Base-by-base conservation (phyloP, 768 basidiomycete species). In the Agaricus blazei region DNA sequence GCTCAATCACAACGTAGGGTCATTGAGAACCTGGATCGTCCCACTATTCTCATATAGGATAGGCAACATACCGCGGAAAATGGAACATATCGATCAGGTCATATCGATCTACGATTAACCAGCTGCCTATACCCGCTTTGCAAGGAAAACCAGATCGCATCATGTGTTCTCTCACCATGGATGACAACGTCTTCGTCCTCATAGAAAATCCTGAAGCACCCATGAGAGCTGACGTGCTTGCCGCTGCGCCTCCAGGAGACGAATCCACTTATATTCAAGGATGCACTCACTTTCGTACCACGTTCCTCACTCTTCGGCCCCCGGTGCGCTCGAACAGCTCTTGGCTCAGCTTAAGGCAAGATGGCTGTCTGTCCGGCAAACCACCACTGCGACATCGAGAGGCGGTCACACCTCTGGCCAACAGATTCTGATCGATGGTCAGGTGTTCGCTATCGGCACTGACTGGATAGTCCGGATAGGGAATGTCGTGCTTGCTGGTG, bases 381-480 rank as follows among this genome's bases (percentile, higher is more conserved):
- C 63, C 64, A 38, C 60, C n/a, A 45, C 51, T 48, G 28, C 52
- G 14, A 45, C 47, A 42, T 41, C 46, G 34, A 53, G 54, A 36
- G 54, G 54, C 27, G 41, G 48, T 45, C 79, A 80, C 60, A 81
- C 81, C 63, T 60, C 78, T 15, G 62, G 49, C 27, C 79, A 81
- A 48, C 82, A 84, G 45, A 91, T 59, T 67, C 91, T 72, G 15
- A 81, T 93, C 29, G 90, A 92, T 51, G 90, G 89, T 0, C 70
- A 78, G 51, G 75, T 88, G n/a, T 91, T 83, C 64, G 69, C 81
- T 15, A 88, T 93, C 51, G 90, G 90, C 1, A 85, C 72, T 36
- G 90, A 93, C 65, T 93, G 90, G 87, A 69, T 91, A 15, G 85
- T 93, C 8, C 78, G 90, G 14, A 82, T 84, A 34, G 90, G 90